Percentiles rank a stretch among this genome's conserved stretches.
Evolutionary conservation across 2,329 filamentous ascomycete species (phyloP).

Genomic region (Sphaerostilbella broomeana): DNA sequence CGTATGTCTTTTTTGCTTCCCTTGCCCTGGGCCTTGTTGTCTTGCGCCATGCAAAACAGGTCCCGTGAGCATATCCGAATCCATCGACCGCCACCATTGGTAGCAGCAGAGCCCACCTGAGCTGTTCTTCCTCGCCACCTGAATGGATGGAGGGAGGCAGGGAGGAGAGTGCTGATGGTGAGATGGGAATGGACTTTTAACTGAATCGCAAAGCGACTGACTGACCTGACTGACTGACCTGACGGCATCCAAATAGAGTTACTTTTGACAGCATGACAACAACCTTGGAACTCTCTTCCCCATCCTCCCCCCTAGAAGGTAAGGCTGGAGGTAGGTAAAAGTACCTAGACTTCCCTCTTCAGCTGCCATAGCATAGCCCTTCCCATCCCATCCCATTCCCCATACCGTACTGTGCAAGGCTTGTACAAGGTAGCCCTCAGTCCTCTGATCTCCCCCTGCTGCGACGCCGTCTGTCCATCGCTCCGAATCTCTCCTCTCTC

Average conservation of each 20-base stretch:
- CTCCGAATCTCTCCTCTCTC: conserved; percentile 9
- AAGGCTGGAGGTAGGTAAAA: too few relatives aligned
- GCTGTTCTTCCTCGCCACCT: background rate
- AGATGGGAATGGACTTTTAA: too few relatives aligned
- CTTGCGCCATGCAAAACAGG: conserved; percentile 4
- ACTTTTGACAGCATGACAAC: too few relatives aligned
- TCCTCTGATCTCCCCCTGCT: conserved; percentile 1
- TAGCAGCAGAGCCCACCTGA: conserved; percentile 2
- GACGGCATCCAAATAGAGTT: conserved; percentile 2
- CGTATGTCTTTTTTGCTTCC: background rate
- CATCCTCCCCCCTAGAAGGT: too few relatives aligned
- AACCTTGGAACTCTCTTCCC: too few relatives aligned
- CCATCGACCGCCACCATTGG: conserved; percentile 12
- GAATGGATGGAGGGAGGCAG: too few relatives aligned
- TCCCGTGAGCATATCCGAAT: conserved; percentile 9
- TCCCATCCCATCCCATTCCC: conserved; percentile 2
- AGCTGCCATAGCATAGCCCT: too few relatives aligned
- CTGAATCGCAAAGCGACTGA: too few relatives aligned
- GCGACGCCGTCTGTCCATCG: conserved; percentile 1
- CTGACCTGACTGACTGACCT: too few relatives aligned
- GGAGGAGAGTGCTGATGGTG: too few relatives aligned
- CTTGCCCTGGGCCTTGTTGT: background rate
- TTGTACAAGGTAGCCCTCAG: too few relatives aligned
- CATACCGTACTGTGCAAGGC: conserved; percentile 7
- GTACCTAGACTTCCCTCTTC: too few relatives aligned